Percentiles rank a stretch among this genome's conserved stretches.
phyloP scores from a whole-genome alignment of 2,329 filamentous ascomycete genomes.

The Verticillium nonalfalfae region DNA sequence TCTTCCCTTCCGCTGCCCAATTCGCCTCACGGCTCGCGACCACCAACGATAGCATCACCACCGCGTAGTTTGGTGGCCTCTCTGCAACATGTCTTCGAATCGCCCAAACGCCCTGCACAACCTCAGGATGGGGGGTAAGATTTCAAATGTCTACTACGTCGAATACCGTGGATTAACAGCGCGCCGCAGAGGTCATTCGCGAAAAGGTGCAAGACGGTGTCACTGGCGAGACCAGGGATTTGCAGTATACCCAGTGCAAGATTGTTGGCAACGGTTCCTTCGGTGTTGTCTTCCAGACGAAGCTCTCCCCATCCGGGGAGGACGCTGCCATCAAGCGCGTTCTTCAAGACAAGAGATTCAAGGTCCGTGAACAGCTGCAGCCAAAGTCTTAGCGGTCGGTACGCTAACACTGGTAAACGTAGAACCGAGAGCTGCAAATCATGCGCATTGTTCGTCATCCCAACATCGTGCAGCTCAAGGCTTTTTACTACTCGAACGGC shows the following conservation, averaged over 20 bases:
- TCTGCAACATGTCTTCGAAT: slow-evolving; percentile 72
- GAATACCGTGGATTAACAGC: not conserved
- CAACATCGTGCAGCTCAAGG: slow-evolving; percentile 98
- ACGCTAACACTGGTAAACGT: slow-evolving; percentile 7
- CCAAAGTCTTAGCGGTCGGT: not conserved
- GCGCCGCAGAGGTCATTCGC: slow-evolving; percentile 76
- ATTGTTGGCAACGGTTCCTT: slow-evolving; percentile 99
- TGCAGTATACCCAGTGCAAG: slow-evolving; percentile 99
- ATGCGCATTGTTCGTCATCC: slow-evolving; percentile 99
- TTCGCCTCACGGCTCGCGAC: slow-evolving; percentile 3
- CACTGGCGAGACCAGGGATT: slow-evolving; percentile 91
- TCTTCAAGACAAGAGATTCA: slow-evolving; percentile 98
- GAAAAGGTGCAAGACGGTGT: slow-evolving; percentile 99
- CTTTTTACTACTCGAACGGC: slow-evolving; percentile 99
- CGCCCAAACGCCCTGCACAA: slow-evolving; percentile 81
- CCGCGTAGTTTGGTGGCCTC: slow-evolving; percentile 1
- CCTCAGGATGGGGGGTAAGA: slow-evolving; percentile 95
- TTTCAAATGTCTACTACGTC: slow-evolving; percentile 5
- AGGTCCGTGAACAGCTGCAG: slow-evolving; percentile 55
- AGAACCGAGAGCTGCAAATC: slow-evolving; percentile 99
- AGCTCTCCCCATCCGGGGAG: slow-evolving; percentile 94
- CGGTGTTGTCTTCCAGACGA: slow-evolving; percentile 97
- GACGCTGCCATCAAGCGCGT: slow-evolving; percentile 99
- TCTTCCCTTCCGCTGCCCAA: slow-evolving; percentile 1
- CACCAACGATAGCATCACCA: not conserved